Evolutionary conservation across 371 early-diverging fungal species (phyloP).

Genomic region (Conidiobolus incongruus): DNA sequence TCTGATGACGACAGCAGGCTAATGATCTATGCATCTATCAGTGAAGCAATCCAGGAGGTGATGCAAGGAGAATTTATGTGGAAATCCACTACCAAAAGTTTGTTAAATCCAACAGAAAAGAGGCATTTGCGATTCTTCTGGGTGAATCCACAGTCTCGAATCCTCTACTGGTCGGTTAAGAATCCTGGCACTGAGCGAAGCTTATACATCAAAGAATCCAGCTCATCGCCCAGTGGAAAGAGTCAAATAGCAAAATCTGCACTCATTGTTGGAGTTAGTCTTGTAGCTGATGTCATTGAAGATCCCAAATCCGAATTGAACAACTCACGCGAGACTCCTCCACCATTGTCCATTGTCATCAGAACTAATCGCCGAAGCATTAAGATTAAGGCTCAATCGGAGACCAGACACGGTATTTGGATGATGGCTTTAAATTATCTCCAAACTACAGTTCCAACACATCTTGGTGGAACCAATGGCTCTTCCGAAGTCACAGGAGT

Average conservation of each 20-base stretch:
- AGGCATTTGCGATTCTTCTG: not conserved
- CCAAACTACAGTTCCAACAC: not conserved
- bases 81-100: constrained; percentile 5
- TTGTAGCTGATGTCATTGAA: not conserved
- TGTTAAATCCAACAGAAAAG: constrained; percentile 3
- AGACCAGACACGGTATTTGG: not conserved
- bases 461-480: too few species aligned
- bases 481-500: too few species aligned
- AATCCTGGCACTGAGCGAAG: not conserved
- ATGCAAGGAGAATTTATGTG: not conserved
- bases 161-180: not conserved
- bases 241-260: constrained; percentile 5
- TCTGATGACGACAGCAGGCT: too few species aligned
- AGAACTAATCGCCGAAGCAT: not conserved
- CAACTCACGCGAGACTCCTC: not conserved
- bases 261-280: too few species aligned
- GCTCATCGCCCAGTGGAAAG: constrained; percentile 9
- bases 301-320: not conserved
- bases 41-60: constrained; percentile 11
- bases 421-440: not conserved
- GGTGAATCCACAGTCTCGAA: not conserved
- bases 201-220: constrained; percentile 19
- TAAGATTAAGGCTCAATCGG: not conserved
- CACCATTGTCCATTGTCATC: not conserved
- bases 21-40: constrained; percentile 35